phyloP scores from a whole-genome alignment of 2,329 filamentous ascomycete species.

The Trichoderma aggressivum region DNA sequence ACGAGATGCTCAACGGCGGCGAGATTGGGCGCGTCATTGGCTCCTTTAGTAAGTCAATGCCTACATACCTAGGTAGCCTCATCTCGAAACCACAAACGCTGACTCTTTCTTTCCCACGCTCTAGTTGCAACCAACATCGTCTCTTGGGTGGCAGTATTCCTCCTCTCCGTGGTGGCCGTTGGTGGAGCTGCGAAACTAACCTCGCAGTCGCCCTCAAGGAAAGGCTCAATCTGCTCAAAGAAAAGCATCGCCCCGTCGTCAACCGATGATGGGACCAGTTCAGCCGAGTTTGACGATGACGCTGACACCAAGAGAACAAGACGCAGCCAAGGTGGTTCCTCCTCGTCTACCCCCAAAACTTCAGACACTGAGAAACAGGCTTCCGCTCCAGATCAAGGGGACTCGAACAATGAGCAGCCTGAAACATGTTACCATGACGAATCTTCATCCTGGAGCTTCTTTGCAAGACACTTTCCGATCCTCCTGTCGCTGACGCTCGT shows the following conservation, averaged over 20 bases:
- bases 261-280: background rate
- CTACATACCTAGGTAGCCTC: no score
- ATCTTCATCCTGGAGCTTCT: constrained; percentile 15
- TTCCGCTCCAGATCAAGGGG: background rate
- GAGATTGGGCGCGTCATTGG: constrained; percentile 43
- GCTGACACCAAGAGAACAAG: background rate
- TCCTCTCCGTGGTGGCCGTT: constrained; percentile 23
- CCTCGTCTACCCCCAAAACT: background rate
- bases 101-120: background rate
- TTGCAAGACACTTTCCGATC: constrained; percentile 25
- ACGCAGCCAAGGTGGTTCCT: background rate
- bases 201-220: background rate
- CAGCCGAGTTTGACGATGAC: background rate
- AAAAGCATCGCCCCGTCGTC: background rate
- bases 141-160: constrained; percentile 33
- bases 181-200: background rate
- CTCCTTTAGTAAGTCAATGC: constrained; percentile 39
- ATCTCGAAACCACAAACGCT: background rate
- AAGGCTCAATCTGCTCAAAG: background rate
- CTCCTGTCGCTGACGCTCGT: constrained; percentile 33
- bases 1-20: constrained; percentile 30
- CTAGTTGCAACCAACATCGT: constrained; percentile 18
- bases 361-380: constrained; percentile 12
- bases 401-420: background rate
- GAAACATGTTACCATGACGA: background rate